phyloP scores from a whole-genome alignment of 1,284 basidiomycete species.

The Trichosporon sp. region DNA sequence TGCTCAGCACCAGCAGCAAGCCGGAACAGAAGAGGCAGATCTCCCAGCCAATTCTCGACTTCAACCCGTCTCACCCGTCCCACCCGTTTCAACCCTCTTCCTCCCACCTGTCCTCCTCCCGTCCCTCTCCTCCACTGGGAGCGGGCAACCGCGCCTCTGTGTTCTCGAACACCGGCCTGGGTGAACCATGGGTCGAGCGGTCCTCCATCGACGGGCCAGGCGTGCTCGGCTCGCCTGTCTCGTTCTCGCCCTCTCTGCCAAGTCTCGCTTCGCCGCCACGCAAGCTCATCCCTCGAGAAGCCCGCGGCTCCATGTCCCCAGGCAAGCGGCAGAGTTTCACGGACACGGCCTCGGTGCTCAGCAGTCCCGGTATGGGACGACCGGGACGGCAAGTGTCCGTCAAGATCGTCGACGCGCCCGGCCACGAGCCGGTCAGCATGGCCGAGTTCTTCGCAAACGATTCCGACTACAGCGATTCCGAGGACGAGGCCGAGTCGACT shows the following conservation, averaged over 20 bases:
- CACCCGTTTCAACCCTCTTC: background rate
- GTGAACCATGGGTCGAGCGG: background rate
- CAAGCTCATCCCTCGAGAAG: background rate
- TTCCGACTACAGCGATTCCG: background rate
- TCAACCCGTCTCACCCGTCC: background rate
- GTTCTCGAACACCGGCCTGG: background rate
- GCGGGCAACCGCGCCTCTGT: background rate
- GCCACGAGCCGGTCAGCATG: slow-evolving; percentile 11
- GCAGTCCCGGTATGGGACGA: background rate
- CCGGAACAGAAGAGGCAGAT: background rate
- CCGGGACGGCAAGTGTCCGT: slow-evolving; percentile 5
- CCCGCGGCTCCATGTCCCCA: background rate
- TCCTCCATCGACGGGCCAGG: background rate
- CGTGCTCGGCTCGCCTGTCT: background rate
- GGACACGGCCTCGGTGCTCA: background rate
- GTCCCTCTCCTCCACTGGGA: background rate
- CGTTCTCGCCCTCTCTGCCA: background rate
- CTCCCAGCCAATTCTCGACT: background rate
- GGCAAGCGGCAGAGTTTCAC: background rate
- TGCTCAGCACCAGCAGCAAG: background rate
- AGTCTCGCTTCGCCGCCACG: background rate
- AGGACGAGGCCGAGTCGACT: background rate
- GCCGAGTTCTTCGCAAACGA: slow-evolving; percentile 5
- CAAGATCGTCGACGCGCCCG: slow-evolving; percentile 15
- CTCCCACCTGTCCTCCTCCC: background rate